Evolutionary conservation across 2,329 filamentous ascomycete genomes (phyloP), one percentile per base, ranked within the genome.

Genomic region (Fonsecaea nubica): DNA sequence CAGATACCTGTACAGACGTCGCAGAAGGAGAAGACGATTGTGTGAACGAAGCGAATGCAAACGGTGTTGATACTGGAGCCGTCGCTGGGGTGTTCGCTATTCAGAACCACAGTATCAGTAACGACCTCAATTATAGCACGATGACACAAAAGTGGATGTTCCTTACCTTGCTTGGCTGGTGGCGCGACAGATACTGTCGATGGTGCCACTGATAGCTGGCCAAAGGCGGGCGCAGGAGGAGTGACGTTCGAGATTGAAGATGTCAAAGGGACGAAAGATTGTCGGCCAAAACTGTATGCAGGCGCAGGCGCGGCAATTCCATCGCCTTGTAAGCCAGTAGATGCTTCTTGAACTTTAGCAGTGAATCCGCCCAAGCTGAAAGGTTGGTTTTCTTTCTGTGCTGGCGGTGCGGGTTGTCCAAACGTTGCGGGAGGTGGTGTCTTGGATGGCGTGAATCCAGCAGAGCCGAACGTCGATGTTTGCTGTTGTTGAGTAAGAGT

Each of bases 141-240:
- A 7, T 21, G n/a, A 48, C 18, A 50, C 45, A 50, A 25, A 50
- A 21, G 45, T 50, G 45, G 12, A n/a, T 12, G 3, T 25, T 21
- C 9, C 18, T 57, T 68, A 65, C 62, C 58, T 63, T 65, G 45
- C 32, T 30, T 21, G 21, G 48, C 30, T 30, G 12, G 48, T 7
- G 62, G 12, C 7, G 25, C 30, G 36, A 53, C n/a, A 32, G 54
- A 18, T n/a, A 63, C 9, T 42, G 59, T 56, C 4, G 25, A 15
- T 38, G 48, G 42, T 56, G 50, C 12, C 18, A 8, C 8, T 33
- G 50, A 35, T 12, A 35, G 35, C 42, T 54, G 48, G 9, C 58
- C 45, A 45, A 53, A 61, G 32, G 42, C 15, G 4, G 33, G 21
- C 42, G 40, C 15, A 30, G 40, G 48, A 10, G 45, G 42, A 42